Evolutionary conservation across 495 filamentous ascomycete genomes (phyloP), one percentile per base, ranked within the genome.

Genomic region (Podospora conica): DNA sequence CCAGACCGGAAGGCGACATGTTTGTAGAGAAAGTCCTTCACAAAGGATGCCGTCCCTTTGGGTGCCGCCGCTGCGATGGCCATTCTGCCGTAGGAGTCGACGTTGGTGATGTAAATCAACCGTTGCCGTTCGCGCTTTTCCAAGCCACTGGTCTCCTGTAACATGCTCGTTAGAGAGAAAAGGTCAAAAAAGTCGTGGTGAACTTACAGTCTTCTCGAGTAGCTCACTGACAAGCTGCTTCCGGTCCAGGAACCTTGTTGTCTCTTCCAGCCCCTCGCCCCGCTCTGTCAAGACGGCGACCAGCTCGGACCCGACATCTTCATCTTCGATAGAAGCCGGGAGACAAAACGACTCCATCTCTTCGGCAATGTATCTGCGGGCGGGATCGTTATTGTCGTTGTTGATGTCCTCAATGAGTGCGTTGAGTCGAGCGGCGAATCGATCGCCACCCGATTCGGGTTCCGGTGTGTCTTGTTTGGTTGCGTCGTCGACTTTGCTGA

Each of bases 21-120:
- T 7, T 68, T 68, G 66, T 72, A 66, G 2, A 72, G 48, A 40
- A 70, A 72, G 9, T 65, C 64, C 11, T 40, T 53, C 18, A 72
- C 48, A 40, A 31, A 29, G 3, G 28, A 18, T 12, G 61, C 58
- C 21, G 68, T 66, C 11, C 11, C 58, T n/a, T 59, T 40, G 3
- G 70, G 68, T 9, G 68, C 68, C 0, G 68, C 60, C 0, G 68
- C 57, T 0, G 48, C 64, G 5, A 72, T 55, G 0, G 68, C 63
- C 24, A 72, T 54, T 7, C 62, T 60, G 29, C 53, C 63, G 27
- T 33, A 57, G 0, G 68, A 20, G 27, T 70, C 66, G 20, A 60
- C 65, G 55, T 67, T 70, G 18, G 68, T 65, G 11, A 72, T 28
- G 40, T 72, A 70, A 18, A 48, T 48, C 40, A 48, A 8, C 40